A percentile compares a stretch with the other conserved stretches of the same genome.
Evolutionary conservation across 2,329 filamentous ascomycete genomes (phyloP).

Genomic region (Botrytis porri): DNA sequence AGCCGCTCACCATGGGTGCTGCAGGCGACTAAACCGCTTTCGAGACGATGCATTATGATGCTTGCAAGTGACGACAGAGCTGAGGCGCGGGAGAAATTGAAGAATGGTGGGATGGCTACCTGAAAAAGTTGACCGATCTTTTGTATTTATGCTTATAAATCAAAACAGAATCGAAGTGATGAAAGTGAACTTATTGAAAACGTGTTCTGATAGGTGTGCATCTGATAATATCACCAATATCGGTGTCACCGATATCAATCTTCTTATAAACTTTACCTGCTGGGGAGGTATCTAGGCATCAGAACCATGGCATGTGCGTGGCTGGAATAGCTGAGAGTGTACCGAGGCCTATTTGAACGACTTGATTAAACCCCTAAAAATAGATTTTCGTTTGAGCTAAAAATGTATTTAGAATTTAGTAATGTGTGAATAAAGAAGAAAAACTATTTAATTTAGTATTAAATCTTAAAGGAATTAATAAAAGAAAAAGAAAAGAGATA

Average conservation of each 20-base stretch:
- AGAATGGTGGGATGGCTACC: background rate
- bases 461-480: too few species aligned
- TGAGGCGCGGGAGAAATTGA: background rate
- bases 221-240: too few species aligned
- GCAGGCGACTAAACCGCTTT: constrained; percentile 3
- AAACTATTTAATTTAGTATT: too few species aligned
- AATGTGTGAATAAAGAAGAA: too few species aligned
- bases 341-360: too few species aligned
- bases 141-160: background rate
- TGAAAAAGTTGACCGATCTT: background rate
- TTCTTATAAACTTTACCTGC: background rate
- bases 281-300: background rate
- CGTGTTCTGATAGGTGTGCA: background rate
- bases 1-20: background rate
- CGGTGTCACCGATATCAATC: background rate
- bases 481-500: too few species aligned
- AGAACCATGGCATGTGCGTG: background rate
- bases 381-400: too few species aligned
- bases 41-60: constrained; percentile 5
- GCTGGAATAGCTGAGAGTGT: background rate
- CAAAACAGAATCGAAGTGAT: background rate
- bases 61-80: background rate
- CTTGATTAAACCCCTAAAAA: too few species aligned
- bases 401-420: too few species aligned
- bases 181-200: background rate